Conservation (phyloP, 805 yeast genomes). For the Candida nitratophila region DNA sequence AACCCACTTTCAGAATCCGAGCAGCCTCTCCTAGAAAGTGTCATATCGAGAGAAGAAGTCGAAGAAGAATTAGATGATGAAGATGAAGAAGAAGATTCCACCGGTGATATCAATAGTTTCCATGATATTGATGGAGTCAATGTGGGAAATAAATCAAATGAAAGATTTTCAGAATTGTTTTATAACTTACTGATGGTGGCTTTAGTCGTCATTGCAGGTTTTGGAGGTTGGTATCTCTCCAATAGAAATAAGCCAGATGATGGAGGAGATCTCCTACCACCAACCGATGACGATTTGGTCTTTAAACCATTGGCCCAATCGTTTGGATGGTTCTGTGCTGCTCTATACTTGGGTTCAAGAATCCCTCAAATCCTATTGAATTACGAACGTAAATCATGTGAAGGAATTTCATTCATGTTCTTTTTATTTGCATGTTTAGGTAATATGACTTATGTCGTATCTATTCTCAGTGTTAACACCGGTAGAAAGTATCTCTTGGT, state of each 20-base stretch:
- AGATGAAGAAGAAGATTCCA: slow-evolving; percentile 22
- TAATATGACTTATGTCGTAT: slow-evolving; percentile 81
- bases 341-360: slow-evolving; percentile 76
- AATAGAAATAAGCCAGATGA: slow-evolving; percentile 37
- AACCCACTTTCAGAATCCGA: slow-evolving; percentile 72
- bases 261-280: slow-evolving; percentile 19
- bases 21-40: slow-evolving; percentile 51
- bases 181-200: slow-evolving; percentile 47
- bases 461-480: slow-evolving; percentile 71
- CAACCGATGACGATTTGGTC: slow-evolving; percentile 35
- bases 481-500: slow-evolving; percentile 65
- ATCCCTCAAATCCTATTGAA: slow-evolving; percentile 88
- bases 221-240: slow-evolving; percentile 81
- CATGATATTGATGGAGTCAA: slow-evolving; percentile 25
- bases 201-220: slow-evolving; percentile 68
- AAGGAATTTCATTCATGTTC: slow-evolving; percentile 89
- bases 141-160: slow-evolving; percentile 7
- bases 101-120: slow-evolving; percentile 18
- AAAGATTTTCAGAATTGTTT: slow-evolving; percentile 16
- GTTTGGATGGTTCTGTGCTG: slow-evolving; percentile 79
- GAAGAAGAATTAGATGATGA: slow-evolving; percentile 15
- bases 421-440: slow-evolving; percentile 94
- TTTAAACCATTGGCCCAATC: slow-evolving; percentile 77
- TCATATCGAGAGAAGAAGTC: slow-evolving; percentile 37
- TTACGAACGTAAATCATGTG: slow-evolving; percentile 83